These are phyloP conservation scores for Colletotrichum agaves DNA, from an alignment of 2,329 filamentous ascomycete genomes.

Conservation along the genomic window DNA sequence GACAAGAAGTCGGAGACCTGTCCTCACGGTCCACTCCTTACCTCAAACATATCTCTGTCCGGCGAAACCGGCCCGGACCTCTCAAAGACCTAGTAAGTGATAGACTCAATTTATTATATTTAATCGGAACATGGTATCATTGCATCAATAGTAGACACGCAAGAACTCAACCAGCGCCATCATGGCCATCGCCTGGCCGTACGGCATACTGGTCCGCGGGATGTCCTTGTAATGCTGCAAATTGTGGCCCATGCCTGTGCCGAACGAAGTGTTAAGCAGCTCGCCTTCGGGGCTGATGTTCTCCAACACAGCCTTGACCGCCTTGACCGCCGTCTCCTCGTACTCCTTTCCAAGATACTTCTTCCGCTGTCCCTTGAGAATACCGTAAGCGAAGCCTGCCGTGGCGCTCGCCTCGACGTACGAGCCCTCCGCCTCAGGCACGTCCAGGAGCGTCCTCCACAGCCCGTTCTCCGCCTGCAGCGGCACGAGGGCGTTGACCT, in stretches of 20 bases:
- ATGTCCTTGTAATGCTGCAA: conserved; percentile 84
- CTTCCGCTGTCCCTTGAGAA: conserved; percentile 78
- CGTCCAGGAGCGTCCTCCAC: conserved; percentile 80
- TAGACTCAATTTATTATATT: not conserved
- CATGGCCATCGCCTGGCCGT: conserved; percentile 86
- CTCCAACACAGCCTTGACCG: conserved; percentile 72
- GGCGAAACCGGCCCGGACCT: conserved; percentile 6
- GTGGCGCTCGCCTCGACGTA: conserved; percentile 83
- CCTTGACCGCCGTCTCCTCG: conserved; percentile 69
- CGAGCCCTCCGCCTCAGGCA: conserved; percentile 72
- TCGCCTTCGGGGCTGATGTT: conserved; percentile 76
- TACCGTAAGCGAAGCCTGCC: conserved; percentile 83
- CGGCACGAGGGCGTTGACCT: conserved; percentile 71
- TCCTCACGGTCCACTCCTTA: not conserved
- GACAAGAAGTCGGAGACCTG: not conserved
- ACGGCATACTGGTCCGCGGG: conserved; percentile 82
- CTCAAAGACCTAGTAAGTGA: not conserved
- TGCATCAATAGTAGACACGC: conserved; percentile 53
- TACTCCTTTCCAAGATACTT: conserved; percentile 74
- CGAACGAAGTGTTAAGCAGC: conserved; percentile 79
- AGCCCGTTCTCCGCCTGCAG: conserved; percentile 72
- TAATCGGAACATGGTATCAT: conserved; percentile 38
- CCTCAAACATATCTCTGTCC: not conserved
- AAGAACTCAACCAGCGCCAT: conserved; percentile 82
- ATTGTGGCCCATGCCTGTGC: conserved; percentile 79